These are phyloP conservation scores for Fomitopsis pulvina DNA, from an alignment of 768 basidiomycete species.

Conservation along the genomic window DNA sequence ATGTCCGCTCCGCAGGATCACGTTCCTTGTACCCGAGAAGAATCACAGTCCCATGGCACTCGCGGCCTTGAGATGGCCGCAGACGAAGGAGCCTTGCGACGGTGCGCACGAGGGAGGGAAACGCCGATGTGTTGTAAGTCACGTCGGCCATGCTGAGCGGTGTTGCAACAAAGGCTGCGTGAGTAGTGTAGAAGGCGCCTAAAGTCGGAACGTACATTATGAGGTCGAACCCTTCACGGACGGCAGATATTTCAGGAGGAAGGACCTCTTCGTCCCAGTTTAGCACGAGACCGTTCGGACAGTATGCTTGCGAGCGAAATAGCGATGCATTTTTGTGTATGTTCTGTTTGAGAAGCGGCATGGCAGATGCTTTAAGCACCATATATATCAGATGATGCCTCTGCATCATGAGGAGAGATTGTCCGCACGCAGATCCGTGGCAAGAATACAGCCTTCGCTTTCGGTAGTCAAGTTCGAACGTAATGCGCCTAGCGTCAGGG, in stretches of 20 bases:
- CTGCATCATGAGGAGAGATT: not conserved
- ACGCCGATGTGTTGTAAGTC: slow-evolving; percentile 85
- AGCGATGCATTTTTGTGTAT: slow-evolving; percentile 39
- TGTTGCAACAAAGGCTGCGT: too few species aligned
- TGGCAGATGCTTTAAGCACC: slow-evolving; percentile 57
- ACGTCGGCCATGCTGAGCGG: slow-evolving; percentile 80
- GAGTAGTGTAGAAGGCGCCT: not conserved
- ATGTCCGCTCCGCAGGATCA: slow-evolving; percentile 62
- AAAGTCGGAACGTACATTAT: slow-evolving; percentile 50
- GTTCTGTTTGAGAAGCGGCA: slow-evolving; percentile 73
- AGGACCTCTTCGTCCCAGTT: slow-evolving; percentile 72
- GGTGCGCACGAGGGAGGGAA: slow-evolving; percentile 70
- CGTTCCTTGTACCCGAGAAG: slow-evolving; percentile 86
- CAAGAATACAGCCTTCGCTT: slow-evolving; percentile 30
- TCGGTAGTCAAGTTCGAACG: slow-evolving; percentile 29
- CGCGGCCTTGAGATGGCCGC: not conserved
- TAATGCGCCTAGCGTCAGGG: slow-evolving; percentile 55
- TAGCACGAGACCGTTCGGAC: slow-evolving; percentile 36
- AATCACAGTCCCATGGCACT: slow-evolving; percentile 44
- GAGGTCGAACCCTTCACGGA: slow-evolving; percentile 43
- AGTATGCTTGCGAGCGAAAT: slow-evolving; percentile 21
- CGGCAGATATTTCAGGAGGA: slow-evolving; percentile 35
- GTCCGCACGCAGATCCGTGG: slow-evolving; percentile 71
- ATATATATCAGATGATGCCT: not conserved
- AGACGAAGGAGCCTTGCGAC: slow-evolving; percentile 29